These are phyloP conservation scores for Leccinum subspadiceum DNA, from an alignment of 1,284 basidiomycete genomes.

Conservation along the genomic window DNA sequence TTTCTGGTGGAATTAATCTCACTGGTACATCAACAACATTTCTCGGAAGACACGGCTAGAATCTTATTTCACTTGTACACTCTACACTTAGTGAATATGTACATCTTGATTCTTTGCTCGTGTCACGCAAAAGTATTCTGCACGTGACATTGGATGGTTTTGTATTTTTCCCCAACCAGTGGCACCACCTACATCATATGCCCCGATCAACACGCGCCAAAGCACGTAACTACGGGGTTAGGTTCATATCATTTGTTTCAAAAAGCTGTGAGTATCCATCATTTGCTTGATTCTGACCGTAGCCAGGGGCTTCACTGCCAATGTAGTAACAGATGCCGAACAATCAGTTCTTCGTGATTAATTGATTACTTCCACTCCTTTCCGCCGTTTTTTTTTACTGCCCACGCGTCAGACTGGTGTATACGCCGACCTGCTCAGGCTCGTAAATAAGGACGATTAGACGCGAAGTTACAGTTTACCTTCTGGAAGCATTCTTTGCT, in stretches of 20 bases:
- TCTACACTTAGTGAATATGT: too few relatives aligned
- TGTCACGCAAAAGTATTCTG: too few relatives aligned
- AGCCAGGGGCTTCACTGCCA: neutral
- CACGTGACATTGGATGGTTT: too few relatives aligned
- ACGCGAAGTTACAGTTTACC: neutral
- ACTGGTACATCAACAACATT: too few relatives aligned
- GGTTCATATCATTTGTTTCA: neutral
- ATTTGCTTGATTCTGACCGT: neutral
- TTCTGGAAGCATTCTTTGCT: neutral
- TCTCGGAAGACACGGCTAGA: too few relatives aligned
- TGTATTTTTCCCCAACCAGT: too few relatives aligned
- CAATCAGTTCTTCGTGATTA: neutral
- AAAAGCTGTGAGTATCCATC: neutral
- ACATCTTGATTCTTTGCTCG: too few relatives aligned
- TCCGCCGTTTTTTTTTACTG: neutral
- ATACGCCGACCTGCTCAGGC: neutral
- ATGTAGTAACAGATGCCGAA: neutral
- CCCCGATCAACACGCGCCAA: neutral
- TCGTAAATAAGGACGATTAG: neutral
- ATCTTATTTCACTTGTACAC: too few relatives aligned
- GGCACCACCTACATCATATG: too few relatives aligned
- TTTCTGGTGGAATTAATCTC: too few relatives aligned
- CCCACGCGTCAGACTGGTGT: neutral
- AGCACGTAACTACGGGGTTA: neutral
- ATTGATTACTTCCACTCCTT: neutral